These are phyloP conservation scores for Elaphomyces granulatus DNA, from an alignment of 495 filamentous ascomycete genomes.

Conservation along the genomic window DNA sequence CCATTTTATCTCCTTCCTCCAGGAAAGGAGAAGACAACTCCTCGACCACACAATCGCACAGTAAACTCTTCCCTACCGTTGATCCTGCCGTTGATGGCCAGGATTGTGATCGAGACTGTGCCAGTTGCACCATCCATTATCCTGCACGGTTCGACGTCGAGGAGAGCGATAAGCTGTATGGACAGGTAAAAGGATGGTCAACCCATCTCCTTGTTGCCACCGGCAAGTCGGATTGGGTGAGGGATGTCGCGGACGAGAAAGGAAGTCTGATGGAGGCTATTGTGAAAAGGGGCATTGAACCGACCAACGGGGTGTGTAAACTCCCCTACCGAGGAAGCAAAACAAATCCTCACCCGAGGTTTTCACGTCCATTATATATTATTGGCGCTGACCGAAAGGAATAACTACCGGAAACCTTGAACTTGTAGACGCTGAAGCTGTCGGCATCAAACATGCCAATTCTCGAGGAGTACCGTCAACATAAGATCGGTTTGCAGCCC, in stretches of 20 bases:
- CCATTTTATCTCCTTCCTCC: conserved; percentile 1
- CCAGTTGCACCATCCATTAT: conserved; percentile 62
- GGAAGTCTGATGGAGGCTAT: conserved; percentile 95
- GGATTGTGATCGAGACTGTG: conserved; percentile 82
- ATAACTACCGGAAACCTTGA: conserved; percentile 1
- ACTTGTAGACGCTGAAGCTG: conserved; percentile 63
- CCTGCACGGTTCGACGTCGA: conserved; percentile 67
- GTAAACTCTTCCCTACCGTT: conserved; percentile 36
- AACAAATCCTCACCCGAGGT: too few species aligned
- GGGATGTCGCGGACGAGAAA: conserved; percentile 77
- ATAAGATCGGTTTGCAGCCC: conserved; percentile 45
- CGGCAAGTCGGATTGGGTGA: conserved; percentile 87
- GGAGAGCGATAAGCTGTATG: conserved; percentile 65
- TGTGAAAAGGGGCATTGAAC: conserved; percentile 43
- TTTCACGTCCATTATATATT: too few species aligned
- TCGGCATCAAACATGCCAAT: conserved; percentile 89
- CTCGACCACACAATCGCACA: conserved; percentile 21
- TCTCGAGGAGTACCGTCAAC: conserved; percentile 41
- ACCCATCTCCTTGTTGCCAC: conserved; percentile 89
- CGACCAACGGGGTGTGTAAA: conserved; percentile 56
- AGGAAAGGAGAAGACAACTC: conserved; percentile 21
- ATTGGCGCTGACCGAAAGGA: too few species aligned
- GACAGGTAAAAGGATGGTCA: conserved; percentile 74
- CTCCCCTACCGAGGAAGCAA: too few species aligned
- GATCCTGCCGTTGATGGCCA: conserved; percentile 66